phyloP scores from a whole-genome alignment of 164 flowering plant genomes.

The Nelumbo lutea region DNA sequence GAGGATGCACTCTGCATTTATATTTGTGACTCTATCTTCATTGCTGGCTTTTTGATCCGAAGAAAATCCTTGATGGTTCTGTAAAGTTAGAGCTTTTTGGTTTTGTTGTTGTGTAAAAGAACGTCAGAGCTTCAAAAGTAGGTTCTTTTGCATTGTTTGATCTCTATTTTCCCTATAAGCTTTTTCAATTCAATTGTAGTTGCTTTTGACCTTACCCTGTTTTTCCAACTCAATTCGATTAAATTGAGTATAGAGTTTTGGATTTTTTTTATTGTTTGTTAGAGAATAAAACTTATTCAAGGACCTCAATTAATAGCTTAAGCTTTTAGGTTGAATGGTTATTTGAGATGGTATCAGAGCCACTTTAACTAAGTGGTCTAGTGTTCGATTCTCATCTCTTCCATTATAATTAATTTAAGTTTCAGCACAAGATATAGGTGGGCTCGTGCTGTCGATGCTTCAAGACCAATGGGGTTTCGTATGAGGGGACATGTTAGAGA shows the following conservation, averaged over 20 bases:
- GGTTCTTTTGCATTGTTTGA: slow-evolving; percentile 14
- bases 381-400: no score
- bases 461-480: no score
- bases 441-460: no score
- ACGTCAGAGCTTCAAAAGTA: slow-evolving; percentile 24
- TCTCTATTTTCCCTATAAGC: slow-evolving; percentile 1
- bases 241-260: neutral
- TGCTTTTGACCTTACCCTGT: neutral
- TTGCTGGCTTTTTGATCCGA: slow-evolving; percentile 11
- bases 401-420: no score
- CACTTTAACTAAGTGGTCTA: no score
- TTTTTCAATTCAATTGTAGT: neutral
- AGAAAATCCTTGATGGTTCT: slow-evolving; percentile 1
- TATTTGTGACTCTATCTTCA: slow-evolving; percentile 9
- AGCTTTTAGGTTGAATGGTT: no score
- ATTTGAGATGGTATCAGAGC: no score
- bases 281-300: no score
- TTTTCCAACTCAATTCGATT: slow-evolving; percentile 4
- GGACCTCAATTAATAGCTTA: no score
- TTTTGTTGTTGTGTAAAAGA: slow-evolving; percentile 3
- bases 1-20: slow-evolving; percentile 10
- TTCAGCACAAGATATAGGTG: no score
- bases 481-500: no score
- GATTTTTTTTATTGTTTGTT: neutral
- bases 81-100: slow-evolving; percentile 17